Evolutionary conservation across 371 early-diverging fungal genomes (phyloP), one percentile per base, ranked within the genome.

Genomic region (Mortierella sp.): DNA sequence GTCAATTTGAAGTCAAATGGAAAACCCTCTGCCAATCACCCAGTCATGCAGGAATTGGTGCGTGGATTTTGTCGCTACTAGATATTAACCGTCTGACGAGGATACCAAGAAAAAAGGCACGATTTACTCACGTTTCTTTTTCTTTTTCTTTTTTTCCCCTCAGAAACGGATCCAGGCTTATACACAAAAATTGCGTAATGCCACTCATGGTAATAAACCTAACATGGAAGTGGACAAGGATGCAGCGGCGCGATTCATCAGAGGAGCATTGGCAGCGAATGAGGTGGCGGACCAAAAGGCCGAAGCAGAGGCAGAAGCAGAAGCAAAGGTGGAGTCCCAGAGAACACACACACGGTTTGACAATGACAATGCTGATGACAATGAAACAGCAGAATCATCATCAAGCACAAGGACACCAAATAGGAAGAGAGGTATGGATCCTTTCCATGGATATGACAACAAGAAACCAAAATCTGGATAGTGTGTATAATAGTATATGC

Each of bases 171-270:
- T 90, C 21, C 84, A 85, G 60, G 41, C 71, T 36, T 90, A 90
- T 50, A 85, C 88, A 19, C 76, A 83, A 43, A 88, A 87, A 65
- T 79, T 90, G 15, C 87, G 87, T 43, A 59, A 58, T 19, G 84
- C 74, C 4, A 74, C 22, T 74, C 84, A 85, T 73, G 88, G 67
- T 58, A 77, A 72, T 76, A 69, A 80, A 67, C 3, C 58, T 8
- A 81, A 19, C 84, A 84, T 88, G 86, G 77, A 72, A 40, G 77
- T 90, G 15, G 84, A 90, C 71, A 89, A 85, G 72, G 87, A 83
- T 32, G 90, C 90, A 32, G 90, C 90, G 9, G 83, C 76, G 55
- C 66, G 90, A 69, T 88, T 90, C 64, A 87, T 90, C 69, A 85
- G 81, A 52, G 83, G 86, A 38, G 88, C 89, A 32, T 69, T 87